Conservation (phyloP, 306 rosid genomes). For the Lathyrus aphaca region DNA sequence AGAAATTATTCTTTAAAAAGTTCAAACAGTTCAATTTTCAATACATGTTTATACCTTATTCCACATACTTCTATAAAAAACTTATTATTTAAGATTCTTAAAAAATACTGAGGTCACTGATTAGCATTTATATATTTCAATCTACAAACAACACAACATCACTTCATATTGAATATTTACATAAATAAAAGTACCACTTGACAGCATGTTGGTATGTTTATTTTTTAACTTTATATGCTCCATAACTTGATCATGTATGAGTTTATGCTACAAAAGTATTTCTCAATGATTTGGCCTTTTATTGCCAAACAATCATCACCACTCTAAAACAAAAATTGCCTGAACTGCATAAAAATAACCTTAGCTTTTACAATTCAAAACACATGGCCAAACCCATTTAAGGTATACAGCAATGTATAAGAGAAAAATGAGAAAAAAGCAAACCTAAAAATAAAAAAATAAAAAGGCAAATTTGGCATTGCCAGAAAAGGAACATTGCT, state of each 20-base stretch:
- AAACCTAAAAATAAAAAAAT: conserved; percentile 36
- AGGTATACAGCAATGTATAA: conserved; percentile 11
- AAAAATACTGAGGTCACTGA: too few relatives aligned
- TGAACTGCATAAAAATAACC: conserved; percentile 24
- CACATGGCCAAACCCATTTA: conserved; percentile 35
- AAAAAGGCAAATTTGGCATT: conserved; percentile 25
- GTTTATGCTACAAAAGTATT: conserved; percentile 22
- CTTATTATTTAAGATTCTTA: too few relatives aligned
- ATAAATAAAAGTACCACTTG: not conserved
- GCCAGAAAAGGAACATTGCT: conserved; percentile 28
- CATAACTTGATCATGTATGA: conserved; percentile 5
- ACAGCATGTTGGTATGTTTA: not conserved
- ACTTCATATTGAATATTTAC: conserved; percentile 1
- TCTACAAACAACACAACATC: not conserved
- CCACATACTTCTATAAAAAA: too few relatives aligned
- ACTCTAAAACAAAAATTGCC: conserved; percentile 17
- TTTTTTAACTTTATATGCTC: not conserved
- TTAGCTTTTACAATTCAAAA: conserved; percentile 35
- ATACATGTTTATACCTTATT: too few relatives aligned
- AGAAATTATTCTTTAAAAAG: too few relatives aligned
- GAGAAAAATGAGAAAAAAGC: conserved; percentile 8
- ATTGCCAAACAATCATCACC: conserved; percentile 36
- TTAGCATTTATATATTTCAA: not conserved
- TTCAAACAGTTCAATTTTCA: too few relatives aligned
- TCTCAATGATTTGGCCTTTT: conserved; percentile 20